phyloP scores from a whole-genome alignment of 805 yeast species.

The Lipomyces sp. region DNA sequence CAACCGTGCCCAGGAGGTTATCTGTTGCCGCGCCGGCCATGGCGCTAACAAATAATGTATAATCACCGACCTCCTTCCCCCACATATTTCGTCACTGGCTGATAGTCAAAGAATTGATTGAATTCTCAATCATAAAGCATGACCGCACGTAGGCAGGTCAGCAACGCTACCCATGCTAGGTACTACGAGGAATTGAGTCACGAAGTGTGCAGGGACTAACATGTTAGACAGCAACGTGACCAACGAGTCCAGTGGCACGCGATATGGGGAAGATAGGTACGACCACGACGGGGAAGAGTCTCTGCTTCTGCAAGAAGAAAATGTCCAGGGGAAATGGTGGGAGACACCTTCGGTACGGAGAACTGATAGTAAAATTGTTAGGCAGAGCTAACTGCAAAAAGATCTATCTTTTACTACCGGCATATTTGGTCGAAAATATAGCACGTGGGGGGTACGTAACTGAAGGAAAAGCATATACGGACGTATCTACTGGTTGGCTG shows the following conservation, averaged over 20 bases:
- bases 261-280: background rate
- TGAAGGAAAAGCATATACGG: background rate
- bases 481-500: background rate
- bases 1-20: background rate
- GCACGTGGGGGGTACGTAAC: conserved; percentile 7
- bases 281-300: background rate
- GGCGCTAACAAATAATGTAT: background rate
- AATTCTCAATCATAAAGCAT: conserved; percentile 1
- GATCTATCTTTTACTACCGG: conserved; percentile 2
- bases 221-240: background rate
- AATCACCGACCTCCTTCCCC: background rate
- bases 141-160: background rate
- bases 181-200: background rate
- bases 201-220: background rate
- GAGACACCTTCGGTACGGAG: conserved; percentile 13
- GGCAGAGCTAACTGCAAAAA: background rate
- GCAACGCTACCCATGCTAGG: background rate
- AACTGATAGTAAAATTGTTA: background rate
- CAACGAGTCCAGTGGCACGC: background rate
- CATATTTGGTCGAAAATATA: background rate
- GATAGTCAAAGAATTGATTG: background rate
- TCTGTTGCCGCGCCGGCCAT: background rate
- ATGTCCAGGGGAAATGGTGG: background rate
- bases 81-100: background rate
- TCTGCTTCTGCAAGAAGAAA: background rate